A percentile compares a stretch with the other conserved stretches of the same genome.
phyloP scores from a whole-genome alignment of 2,329 filamentous ascomycete genomes.

The Microdochium bolleyi region DNA sequence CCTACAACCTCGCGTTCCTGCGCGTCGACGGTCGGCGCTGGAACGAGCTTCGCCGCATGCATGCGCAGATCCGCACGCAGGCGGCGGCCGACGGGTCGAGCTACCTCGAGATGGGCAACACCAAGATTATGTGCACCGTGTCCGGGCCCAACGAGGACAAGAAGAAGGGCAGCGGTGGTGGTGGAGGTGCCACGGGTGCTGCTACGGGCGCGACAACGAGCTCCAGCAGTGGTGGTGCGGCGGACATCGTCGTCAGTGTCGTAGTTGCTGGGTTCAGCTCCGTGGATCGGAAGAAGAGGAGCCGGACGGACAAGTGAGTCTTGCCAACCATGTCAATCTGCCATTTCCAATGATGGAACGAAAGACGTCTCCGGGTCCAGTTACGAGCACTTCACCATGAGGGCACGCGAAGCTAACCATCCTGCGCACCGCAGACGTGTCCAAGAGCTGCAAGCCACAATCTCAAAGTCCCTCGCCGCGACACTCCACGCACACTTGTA shows the following conservation, averaged over 20 bases:
- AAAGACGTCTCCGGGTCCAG: no score
- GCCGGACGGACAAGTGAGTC: constrained; percentile 68
- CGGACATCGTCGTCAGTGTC: constrained; percentile 72
- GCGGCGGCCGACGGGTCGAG: constrained; percentile 86
- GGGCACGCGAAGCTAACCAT: neutral
- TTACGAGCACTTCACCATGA: no score
- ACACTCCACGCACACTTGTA: constrained; percentile 82
- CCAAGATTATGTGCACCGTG: constrained; percentile 90
- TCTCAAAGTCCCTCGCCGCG: constrained; percentile 67
- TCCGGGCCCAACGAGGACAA: constrained; percentile 70
- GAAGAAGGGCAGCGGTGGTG: constrained; percentile 31
- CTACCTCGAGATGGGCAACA: constrained; percentile 96
- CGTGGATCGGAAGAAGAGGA: constrained; percentile 73
- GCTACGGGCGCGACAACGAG: neutral
- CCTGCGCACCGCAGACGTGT: constrained; percentile 50
- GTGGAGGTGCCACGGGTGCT: constrained; percentile 17
- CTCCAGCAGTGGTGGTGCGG: constrained; percentile 35
- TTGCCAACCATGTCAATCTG: no score
- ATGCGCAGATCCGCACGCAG: constrained; percentile 87
- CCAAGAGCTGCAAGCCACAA: constrained; percentile 71
- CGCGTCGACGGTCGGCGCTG: constrained; percentile 81
- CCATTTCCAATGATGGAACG: no score
- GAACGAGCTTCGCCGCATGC: constrained; percentile 89
- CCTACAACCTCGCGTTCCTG: constrained; percentile 78
- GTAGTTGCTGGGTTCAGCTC: constrained; percentile 82